Evolutionary conservation across 352 stramenopile genomes (phyloP).

Genomic region (Globisporangium ultimum): DNA sequence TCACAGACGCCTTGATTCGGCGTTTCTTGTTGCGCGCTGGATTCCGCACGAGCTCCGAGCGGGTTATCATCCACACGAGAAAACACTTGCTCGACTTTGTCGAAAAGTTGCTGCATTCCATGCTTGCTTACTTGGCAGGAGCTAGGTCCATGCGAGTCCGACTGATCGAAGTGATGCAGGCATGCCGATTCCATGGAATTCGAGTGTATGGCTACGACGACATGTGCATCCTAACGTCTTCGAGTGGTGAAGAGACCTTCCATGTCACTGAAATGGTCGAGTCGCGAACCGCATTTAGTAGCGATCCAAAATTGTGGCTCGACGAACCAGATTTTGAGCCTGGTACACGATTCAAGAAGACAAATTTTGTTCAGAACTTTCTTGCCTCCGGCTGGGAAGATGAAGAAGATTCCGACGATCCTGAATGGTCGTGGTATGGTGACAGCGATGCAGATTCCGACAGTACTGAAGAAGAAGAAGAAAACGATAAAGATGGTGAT

Average conservation of each 20-base stretch:
- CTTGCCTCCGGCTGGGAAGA: constrained; percentile 32
- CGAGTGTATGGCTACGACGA: constrained; percentile 81
- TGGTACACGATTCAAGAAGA: constrained; percentile 38
- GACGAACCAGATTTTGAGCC: constrained; percentile 64
- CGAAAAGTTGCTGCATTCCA: constrained; percentile 41
- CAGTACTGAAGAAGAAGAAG: constrained; percentile 17
- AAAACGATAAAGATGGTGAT: constrained; percentile 15
- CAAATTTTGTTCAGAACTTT: constrained; percentile 67
- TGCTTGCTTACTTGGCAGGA: constrained; percentile 47
- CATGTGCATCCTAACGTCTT: constrained; percentile 42
- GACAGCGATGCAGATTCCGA: constrained; percentile 60
- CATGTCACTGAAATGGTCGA: constrained; percentile 80
- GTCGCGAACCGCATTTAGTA: constrained; percentile 19
- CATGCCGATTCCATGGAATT: constrained; percentile 63
- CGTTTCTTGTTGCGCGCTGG: constrained; percentile 73
- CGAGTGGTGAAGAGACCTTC: constrained; percentile 20
- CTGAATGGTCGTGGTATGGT: constrained; percentile 60
- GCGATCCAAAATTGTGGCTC: constrained; percentile 13
- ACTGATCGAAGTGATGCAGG: constrained; percentile 63
- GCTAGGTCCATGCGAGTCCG: constrained; percentile 38
- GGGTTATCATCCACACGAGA: constrained; percentile 33
- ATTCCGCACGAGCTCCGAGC: constrained; percentile 47
- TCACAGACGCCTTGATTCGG: constrained; percentile 48
- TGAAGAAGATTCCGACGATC: constrained; percentile 38
- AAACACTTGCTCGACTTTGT: constrained; percentile 55